Percentiles rank a stretch among this genome's conserved stretches.
Evolutionary conservation across 2,329 filamentous ascomycete species (phyloP).

Genomic region (Mycosphaerella arachidis): DNA sequence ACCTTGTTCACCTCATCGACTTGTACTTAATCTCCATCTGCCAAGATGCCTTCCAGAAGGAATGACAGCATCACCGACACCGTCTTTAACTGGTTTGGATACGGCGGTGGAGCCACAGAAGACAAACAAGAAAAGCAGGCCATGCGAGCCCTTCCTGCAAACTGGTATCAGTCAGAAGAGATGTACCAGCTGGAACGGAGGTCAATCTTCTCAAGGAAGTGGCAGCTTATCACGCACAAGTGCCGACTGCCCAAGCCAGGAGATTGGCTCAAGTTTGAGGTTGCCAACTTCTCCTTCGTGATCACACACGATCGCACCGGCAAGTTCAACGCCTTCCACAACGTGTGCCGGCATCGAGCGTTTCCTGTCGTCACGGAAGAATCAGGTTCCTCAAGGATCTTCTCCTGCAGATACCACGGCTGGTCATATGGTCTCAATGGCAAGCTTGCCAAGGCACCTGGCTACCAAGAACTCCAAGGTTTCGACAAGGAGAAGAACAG

Average conservation of each 20-base stretch:
- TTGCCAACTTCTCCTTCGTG: slow-evolving; percentile 55
- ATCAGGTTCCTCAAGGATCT: slow-evolving; percentile 47
- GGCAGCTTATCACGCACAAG: slow-evolving; percentile 34
- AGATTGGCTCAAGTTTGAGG: slow-evolving; percentile 45
- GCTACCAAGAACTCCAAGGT: slow-evolving; percentile 52
- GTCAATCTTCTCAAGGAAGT: slow-evolving; percentile 40
- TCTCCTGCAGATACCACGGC: slow-evolving; percentile 59
- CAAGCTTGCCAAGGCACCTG: slow-evolving; percentile 56
- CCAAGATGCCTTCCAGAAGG: not conserved
- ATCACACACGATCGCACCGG: slow-evolving; percentile 48
- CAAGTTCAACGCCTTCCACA: slow-evolving; percentile 58
- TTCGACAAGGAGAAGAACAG: slow-evolving; percentile 56
- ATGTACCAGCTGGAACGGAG: slow-evolving; percentile 46
- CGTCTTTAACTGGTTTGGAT: slow-evolving; percentile 36
- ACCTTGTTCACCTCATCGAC: not conserved
- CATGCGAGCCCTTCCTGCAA: slow-evolving; percentile 38
- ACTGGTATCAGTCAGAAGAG: slow-evolving; percentile 42
- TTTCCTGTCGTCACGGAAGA: slow-evolving; percentile 53
- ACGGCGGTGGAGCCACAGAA: slow-evolving; percentile 26
- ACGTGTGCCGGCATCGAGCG: slow-evolving; percentile 58
- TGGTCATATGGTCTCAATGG: slow-evolving; percentile 59
- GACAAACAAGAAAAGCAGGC: slow-evolving; percentile 28
- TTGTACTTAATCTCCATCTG: not conserved
- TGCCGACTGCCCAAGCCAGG: slow-evolving; percentile 26
- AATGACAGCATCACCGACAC: not conserved